Percentiles rank a stretch among this genome's conserved stretches.
These are phyloP conservation scores for Kockovaella imperatae DNA, from an alignment of 768 basidiomycete species.

Conservation along the genomic window DNA sequence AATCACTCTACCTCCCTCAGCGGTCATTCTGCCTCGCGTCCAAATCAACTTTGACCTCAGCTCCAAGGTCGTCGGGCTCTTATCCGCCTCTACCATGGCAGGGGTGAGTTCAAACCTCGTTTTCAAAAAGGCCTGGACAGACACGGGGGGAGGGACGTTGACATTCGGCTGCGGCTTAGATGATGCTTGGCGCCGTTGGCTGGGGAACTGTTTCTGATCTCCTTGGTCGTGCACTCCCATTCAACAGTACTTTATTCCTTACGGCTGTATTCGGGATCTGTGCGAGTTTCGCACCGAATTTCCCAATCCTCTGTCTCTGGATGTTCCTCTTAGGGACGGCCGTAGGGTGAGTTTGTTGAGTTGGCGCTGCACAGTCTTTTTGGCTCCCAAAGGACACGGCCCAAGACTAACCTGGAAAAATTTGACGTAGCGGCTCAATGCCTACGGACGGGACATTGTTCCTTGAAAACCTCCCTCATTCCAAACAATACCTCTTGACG, in stretches of 20 bases:
- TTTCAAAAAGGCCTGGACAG: background rate
- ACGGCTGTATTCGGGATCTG: constrained; percentile 80
- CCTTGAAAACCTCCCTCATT: constrained; percentile 77
- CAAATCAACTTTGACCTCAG: constrained; percentile 76
- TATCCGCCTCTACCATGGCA: constrained; percentile 64
- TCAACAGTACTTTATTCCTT: constrained; percentile 85
- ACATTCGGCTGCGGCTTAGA: constrained; percentile 65
- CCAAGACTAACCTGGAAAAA: constrained; percentile 5
- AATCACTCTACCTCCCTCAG: constrained; percentile 34
- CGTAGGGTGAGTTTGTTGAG: constrained; percentile 67
- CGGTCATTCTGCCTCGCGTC: constrained; percentile 92
- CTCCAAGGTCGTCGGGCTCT: constrained; percentile 65
- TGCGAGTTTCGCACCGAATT: constrained; percentile 65
- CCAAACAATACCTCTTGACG: constrained; percentile 86
- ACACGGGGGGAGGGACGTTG: background rate
- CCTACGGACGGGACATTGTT: constrained; percentile 86
- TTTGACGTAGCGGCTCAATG: constrained; percentile 68
- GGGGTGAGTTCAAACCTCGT: constrained; percentile 20
- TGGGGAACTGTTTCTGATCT: constrained; percentile 88
- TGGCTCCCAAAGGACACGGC: background rate
- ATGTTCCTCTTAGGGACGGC: constrained; percentile 86
- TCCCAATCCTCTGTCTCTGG: constrained; percentile 60
- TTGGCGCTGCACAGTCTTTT: constrained; percentile 1
- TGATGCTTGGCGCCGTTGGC: constrained; percentile 89
- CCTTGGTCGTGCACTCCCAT: constrained; percentile 77